Conservation (phyloP, 1,284 basidiomycete species). For the Anthracocystis setariae region DNA sequence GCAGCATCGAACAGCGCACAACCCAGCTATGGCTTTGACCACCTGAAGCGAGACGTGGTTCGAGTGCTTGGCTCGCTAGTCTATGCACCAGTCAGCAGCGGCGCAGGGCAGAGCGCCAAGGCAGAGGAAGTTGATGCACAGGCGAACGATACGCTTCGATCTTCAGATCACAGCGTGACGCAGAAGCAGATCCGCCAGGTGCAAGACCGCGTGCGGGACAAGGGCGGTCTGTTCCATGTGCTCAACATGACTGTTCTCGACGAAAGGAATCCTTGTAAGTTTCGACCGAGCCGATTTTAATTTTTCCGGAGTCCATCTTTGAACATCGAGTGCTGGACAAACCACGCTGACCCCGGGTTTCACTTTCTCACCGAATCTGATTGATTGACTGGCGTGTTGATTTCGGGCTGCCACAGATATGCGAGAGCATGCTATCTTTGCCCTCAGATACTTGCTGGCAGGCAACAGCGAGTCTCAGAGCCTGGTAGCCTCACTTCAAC, state of each 20-base stretch:
- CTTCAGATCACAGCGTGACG: constrained; percentile 1
- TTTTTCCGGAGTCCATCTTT: too few relatives aligned
- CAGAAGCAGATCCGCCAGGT: constrained; percentile 35
- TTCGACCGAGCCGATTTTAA: background rate
- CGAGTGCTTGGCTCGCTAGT: constrained; percentile 47
- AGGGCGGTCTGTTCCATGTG: constrained; percentile 58
- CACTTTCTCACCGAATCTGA: background rate
- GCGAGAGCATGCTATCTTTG: constrained; percentile 64
- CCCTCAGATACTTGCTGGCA: constrained; percentile 58
- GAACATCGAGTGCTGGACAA: too few relatives aligned
- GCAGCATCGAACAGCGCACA: constrained; percentile 10
- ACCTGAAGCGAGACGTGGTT: constrained; percentile 60
- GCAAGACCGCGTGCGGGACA: constrained; percentile 56
- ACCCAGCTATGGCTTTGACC: constrained; percentile 42
- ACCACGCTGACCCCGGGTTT: background rate
- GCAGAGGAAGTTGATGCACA: background rate
- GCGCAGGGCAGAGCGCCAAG: background rate
- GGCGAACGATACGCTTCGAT: background rate
- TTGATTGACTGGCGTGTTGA: too few relatives aligned
- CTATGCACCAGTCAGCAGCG: constrained; percentile 19
- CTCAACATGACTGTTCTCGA: constrained; percentile 62
- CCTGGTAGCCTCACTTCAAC: constrained; percentile 47
- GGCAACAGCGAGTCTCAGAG: constrained; percentile 55
- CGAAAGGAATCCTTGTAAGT: constrained; percentile 60
- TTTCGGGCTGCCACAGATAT: constrained; percentile 42